Evolutionary conservation across 306 rosid species (phyloP), one percentile per base, ranked within the genome.

Genomic region (Citrullus colocynthis): DNA sequence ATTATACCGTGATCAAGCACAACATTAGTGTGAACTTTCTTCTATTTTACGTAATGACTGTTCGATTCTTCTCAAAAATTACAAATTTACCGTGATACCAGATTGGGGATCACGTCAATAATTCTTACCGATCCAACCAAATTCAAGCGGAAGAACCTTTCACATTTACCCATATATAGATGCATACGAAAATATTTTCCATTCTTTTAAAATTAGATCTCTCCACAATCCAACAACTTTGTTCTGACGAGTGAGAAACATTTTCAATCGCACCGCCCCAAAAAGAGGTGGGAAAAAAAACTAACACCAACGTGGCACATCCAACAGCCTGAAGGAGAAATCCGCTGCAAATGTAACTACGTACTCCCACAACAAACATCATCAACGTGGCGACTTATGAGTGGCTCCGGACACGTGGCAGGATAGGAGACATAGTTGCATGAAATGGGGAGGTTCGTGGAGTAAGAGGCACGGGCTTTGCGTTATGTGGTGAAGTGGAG

Each of bases 401-500:
- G 1, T 32, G 5, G 44, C 17, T 0, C 0, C 0, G 6, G 8
- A 37, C 72, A 65, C 72, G 72, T 65, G 72, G 72, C 48, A 7
- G 2, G 3, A 65, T 6, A 36, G 1, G 28, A 63, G 16, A 12
- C 21, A 14, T 16, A 34, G 11, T 32, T 63, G 45, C 21, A 63
- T 63, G 20, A 1, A 63, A 2, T 1, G 7, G 1, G 15, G 15
- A 9, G 51, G 16, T n/a, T 65, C 48, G 71, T 65, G 51, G 51
- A 65, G 51, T 65, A 63, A 63, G 71, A n/a, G 71, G 48, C 71
- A 63, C 45, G 71, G 71, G 71, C 45, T 36, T 59, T 7, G 71
- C 3, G 24, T 48, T 63, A 0, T 59, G 64, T 59, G 15, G 17
- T 59, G 70, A 63, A 8, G 24, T 63, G 70, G 70, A 15, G 70